Evolutionary conservation across 2,329 filamentous ascomycete species (phyloP), one percentile per base, ranked within the genome.

Genomic region (Penicillium oxalicum): DNA sequence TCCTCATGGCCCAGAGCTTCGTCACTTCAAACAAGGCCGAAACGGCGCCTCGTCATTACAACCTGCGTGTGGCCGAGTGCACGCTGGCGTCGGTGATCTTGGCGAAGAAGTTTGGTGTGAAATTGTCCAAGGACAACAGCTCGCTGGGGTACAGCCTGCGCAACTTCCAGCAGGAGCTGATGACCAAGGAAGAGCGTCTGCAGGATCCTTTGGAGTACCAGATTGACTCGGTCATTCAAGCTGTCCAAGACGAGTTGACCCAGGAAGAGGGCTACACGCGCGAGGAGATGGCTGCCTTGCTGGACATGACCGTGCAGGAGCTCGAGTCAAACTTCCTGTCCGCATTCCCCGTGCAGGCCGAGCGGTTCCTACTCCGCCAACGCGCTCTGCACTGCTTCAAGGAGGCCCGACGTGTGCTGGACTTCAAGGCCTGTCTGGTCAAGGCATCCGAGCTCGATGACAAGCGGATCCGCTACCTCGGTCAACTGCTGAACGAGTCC

Each of bases 51-150:
- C 84, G 94, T 55, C 89, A 91, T 77, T 98, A 97, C 77, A 98
- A 98, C 69, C 80, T 98, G 25, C 86, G 93, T 27, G 93, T 98
- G 1, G 93, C 96, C 34, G 93, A 98, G 72, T 94, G 89, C 73
- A 93, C 87, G 46, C 79, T 98, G 29, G 93, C 93, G 3, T 90
- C 93, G 3, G 74, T 80, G 12, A 77, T 84, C 28, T 70, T 86
- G 2, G 77, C 81, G 36, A 83, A 82, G 58, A 74, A 77, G 36
- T 76, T 82, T 52, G 73, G 73, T 2, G 63, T 86, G 33, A 82
- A 80, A 0, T 81, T 97, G 0, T 84, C 88, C 13, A 72, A 79
- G 48, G 93, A 98, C 67, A 83, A 84, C 4, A 87, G 86, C 3
- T 91, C 93, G 0, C 77, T 97, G 7, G 88, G 87, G 7, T 82